phyloP scores from a whole-genome alignment of 345 rosid genomes.

The Populus alba region DNA sequence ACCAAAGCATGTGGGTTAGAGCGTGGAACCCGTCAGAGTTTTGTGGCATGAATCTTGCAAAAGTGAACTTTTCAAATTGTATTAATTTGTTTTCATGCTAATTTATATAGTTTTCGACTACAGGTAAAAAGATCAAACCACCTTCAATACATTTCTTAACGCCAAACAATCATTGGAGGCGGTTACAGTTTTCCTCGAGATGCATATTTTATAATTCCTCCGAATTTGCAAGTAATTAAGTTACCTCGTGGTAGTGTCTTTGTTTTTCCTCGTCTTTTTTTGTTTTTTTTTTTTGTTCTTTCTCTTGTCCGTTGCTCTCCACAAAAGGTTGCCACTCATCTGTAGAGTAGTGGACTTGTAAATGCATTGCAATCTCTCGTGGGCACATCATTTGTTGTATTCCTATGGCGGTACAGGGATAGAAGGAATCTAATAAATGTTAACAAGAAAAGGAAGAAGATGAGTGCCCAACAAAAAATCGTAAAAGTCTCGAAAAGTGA shows the following conservation, averaged over 20 bases:
- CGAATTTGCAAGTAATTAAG: too few relatives aligned
- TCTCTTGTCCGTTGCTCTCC: neutral
- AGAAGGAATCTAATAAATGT: neutral
- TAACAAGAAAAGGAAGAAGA: neutral
- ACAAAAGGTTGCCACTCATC: neutral
- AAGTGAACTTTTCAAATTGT: slow-evolving; percentile 13
- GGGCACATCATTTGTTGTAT: too few relatives aligned
- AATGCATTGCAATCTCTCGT: too few relatives aligned
- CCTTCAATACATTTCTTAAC: too few relatives aligned
- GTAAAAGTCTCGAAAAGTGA: slow-evolving; percentile 24
- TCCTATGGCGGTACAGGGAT: neutral
- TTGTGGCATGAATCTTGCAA: slow-evolving; percentile 15
- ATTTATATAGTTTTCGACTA: too few relatives aligned
- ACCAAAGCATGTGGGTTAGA: slow-evolving; percentile 15
- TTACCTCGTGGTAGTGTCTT: too few relatives aligned
- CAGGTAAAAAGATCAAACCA: too few relatives aligned
- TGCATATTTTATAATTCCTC: too few relatives aligned
- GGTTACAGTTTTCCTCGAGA: too few relatives aligned
- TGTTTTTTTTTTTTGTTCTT: neutral
- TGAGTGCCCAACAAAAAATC: slow-evolving; percentile 14
- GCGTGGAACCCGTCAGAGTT: neutral
- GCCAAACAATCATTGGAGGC: too few relatives aligned
- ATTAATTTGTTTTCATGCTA: too few relatives aligned
- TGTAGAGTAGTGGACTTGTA: too few relatives aligned
- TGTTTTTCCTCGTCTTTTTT: neutral